Evolutionary conservation across 208 protist species (phyloP), one percentile per base, ranked within the genome.

Genomic region (Porcisia hertigi): DNA sequence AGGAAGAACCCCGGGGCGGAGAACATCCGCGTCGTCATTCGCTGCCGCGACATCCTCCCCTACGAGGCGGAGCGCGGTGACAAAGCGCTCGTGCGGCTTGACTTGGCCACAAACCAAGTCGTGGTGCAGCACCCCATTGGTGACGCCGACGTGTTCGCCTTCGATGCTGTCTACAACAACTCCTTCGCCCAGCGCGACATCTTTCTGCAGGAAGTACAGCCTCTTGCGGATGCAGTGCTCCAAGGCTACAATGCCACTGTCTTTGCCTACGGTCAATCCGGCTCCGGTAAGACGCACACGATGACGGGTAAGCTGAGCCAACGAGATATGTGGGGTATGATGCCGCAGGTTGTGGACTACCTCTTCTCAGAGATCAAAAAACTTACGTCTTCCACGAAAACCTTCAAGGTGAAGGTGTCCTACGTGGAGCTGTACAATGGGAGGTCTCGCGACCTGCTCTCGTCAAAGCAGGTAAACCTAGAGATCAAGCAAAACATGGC

Each of bases 391-490:
- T 67, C 86, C 34, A 97, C 91, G 63, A 96, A 92, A 71, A 90
- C 86, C n/a, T 97, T 96, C 79, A 95, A 96, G 75, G 88, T 97
- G 36, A 90, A 87, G 67, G 92, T 96, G 59, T 94, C 88, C 41
- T 97, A 98, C 71, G 86, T 98, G 41, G 92, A 98, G 82, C 80
- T 98, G 36, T 98, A 98, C 85, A 98, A 98, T 71, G 94, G 93
- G 69, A 98, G 96, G 81, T 90, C 89, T 16, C 88, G 91, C 53
- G 94, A 98, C 77, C 75, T 98, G 70, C 84, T 98, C 57, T 41
- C 89, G 12, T 76, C 79, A 54, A 96, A 95, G 82, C 88, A 95
- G 82, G 80, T 84, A 9, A 95, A 93, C 69, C 79, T 98, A 53
- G 92, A 98, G 77, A 98, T 97, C 74, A 97, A 97, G 81, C 92